phyloP scores from a whole-genome alignment of 352 stramenopile genomes.

The Aphanomyces astaci region DNA sequence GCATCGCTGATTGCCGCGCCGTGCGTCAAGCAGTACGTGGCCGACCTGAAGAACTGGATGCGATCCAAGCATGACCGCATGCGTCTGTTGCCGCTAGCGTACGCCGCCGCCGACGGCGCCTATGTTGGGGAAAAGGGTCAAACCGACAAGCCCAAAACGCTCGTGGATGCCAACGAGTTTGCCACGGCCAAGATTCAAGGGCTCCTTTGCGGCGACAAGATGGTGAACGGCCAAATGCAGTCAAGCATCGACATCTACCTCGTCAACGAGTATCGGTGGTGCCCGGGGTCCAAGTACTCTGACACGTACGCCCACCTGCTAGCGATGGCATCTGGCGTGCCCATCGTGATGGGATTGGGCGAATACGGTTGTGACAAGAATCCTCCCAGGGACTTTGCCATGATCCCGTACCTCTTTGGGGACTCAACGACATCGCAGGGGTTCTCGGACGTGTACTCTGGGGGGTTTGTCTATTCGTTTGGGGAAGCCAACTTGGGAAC shows the following conservation, averaged over 20 bases:
- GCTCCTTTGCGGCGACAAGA: slow-evolving; percentile 74
- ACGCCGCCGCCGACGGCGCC: slow-evolving; percentile 20
- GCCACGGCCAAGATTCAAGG: slow-evolving; percentile 77
- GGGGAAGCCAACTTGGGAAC: slow-evolving; percentile 65
- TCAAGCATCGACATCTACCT: slow-evolving; percentile 84
- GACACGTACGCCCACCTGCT: slow-evolving; percentile 69
- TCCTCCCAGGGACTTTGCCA: slow-evolving; percentile 51
- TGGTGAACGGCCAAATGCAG: slow-evolving; percentile 69
- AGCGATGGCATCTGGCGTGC: slow-evolving; percentile 60
- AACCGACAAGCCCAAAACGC: background rate
- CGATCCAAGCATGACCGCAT: slow-evolving; percentile 13
- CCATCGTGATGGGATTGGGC: slow-evolving; percentile 70
- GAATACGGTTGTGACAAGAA: slow-evolving; percentile 64
- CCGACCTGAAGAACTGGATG: slow-evolving; percentile 25
- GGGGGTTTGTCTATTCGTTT: slow-evolving; percentile 77
- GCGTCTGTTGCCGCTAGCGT: slow-evolving; percentile 22
- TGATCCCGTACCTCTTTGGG: slow-evolving; percentile 75
- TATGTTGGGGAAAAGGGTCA: slow-evolving; percentile 12
- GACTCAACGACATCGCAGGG: slow-evolving; percentile 51
- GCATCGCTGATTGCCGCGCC: slow-evolving; percentile 7
- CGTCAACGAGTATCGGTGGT: slow-evolving; percentile 87
- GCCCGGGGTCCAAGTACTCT: slow-evolving; percentile 51
- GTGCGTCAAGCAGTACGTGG: slow-evolving; percentile 25
- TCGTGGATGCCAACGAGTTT: slow-evolving; percentile 54
- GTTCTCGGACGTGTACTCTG: slow-evolving; percentile 74